Evolutionary conservation across 2,329 filamentous ascomycete species (phyloP).

Genomic region (Pseudogymnoascus sp.): DNA sequence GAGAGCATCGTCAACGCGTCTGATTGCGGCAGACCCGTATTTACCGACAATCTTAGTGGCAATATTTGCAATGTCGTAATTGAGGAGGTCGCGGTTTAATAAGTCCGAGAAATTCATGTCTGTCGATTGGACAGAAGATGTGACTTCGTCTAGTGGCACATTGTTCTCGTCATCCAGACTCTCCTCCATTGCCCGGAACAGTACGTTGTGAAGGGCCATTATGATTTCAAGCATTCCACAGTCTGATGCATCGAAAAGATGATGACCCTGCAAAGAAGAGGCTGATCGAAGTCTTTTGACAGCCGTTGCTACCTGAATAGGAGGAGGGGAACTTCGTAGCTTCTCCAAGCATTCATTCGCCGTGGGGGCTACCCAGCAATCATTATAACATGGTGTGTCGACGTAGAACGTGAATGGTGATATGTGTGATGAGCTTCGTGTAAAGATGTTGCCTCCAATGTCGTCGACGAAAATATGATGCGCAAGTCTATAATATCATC

Average conservation of each 20-base stretch:
- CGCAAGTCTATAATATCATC: not conserved
- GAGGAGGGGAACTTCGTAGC: not conserved
- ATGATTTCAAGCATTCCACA: not conserved
- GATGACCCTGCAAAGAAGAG: not conserved
- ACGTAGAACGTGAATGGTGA: not conserved
- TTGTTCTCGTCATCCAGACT: not conserved
- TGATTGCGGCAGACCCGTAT: not conserved
- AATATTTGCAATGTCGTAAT: conserved; percentile 5
- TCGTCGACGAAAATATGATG: not conserved
- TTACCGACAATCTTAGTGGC: not conserved
- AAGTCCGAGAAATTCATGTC: not conserved
- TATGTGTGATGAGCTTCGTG: conserved; percentile 1
- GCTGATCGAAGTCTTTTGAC: not conserved
- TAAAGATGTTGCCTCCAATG: not conserved
- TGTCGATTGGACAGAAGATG: not conserved
- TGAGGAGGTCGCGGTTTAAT: not conserved
- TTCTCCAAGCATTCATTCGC: not conserved
- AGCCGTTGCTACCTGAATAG: not conserved
- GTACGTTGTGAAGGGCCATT: not conserved
- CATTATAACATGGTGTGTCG: not conserved
- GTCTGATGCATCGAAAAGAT: conserved; percentile 1
- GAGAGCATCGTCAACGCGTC: not conserved
- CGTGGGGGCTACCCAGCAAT: not conserved
- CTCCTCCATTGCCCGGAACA: not conserved
- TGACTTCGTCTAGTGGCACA: not conserved